These are phyloP conservation scores for Hypoxylon sp. DNA, from an alignment of 2,329 filamentous ascomycete species.

Conservation along the genomic window DNA sequence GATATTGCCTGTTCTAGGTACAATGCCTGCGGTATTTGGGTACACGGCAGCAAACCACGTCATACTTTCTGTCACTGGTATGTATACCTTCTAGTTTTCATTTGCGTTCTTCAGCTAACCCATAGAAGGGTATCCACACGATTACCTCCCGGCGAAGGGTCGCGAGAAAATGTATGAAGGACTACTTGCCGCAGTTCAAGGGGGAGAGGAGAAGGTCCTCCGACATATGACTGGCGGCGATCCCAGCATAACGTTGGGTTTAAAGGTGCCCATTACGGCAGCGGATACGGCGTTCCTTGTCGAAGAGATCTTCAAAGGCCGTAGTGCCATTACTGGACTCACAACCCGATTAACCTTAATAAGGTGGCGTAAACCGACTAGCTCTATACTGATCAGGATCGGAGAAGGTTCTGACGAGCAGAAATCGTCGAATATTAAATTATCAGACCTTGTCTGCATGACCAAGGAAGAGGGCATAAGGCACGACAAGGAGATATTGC, in stretches of 20 bases:
- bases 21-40: constrained; percentile 97
- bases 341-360: constrained; percentile 84
- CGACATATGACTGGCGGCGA: constrained; percentile 65
- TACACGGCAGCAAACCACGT: constrained; percentile 93
- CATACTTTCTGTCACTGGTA: constrained; percentile 79
- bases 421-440: constrained; percentile 76
- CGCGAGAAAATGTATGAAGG: constrained; percentile 94
- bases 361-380: constrained; percentile 80
- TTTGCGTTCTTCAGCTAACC: background rate
- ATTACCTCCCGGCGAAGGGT: constrained; percentile 84
- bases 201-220: constrained; percentile 82
- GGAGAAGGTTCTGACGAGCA: constrained; percentile 80
- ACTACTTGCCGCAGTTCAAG: constrained; percentile 82
- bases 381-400: constrained; percentile 70
- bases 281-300: constrained; percentile 89
- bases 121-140: constrained; percentile 80
- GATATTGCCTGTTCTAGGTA: constrained; percentile 95
- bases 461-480: constrained; percentile 60
- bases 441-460: constrained; percentile 55
- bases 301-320: constrained; percentile 89
- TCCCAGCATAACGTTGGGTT: constrained; percentile 71
- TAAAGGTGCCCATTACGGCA: constrained; percentile 83
- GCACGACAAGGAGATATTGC: constrained; percentile 86
- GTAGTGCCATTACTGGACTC: constrained; percentile 86
- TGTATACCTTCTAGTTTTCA: constrained; percentile 2